Evolutionary conservation across 345 rosid species (phyloP), one percentile per base, ranked within the genome.

Genomic region (Rhodomyrtus tomentosa): DNA sequence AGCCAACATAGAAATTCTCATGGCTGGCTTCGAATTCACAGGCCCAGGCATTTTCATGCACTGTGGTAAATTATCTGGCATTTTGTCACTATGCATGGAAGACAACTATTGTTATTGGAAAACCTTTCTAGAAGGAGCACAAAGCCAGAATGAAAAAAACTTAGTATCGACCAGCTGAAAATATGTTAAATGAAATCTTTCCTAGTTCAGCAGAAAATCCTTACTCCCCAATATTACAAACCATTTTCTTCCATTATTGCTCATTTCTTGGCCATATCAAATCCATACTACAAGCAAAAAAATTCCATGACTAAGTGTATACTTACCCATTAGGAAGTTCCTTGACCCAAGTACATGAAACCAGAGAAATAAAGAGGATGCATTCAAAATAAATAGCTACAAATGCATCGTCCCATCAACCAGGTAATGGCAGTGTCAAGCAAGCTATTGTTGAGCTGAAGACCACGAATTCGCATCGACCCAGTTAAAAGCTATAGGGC

Each of bases 401-500:
- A 40, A 3, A 29, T 32, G 22, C 74, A 62, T 62, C 22, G 0
- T 62, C 40, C 38, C 22, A 11, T 4, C 42, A 15, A 29, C 42
- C 7, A 62, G 42, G 42, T 16, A 27, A 15, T 29, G 10, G 9
- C 20, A 2, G 10, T 58, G 42, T 62, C 40, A 18, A 62, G 40
- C 74, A 62, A 32, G 74, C 74, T 89, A 87, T 14, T 85, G 84
- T 82, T 91, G 85, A 82, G 86, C 92, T 13, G 95, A 91, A 82
- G 97, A 90, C 96, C 94, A 93, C 27, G 98, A 89, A 84, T 96
- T 93, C 45, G 98, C 93, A 27, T 93, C 98, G 27, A 96, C 91
- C 98, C 99, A 96, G 87, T 96, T 85, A 76, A 88, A 95, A 55
- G 99, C 98, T 87, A 96, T 88, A 16, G 98, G 99, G 88, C 93